Evolutionary conservation across 768 basidiomycete species (phyloP).

Genomic region (Psilocybe sp.): DNA sequence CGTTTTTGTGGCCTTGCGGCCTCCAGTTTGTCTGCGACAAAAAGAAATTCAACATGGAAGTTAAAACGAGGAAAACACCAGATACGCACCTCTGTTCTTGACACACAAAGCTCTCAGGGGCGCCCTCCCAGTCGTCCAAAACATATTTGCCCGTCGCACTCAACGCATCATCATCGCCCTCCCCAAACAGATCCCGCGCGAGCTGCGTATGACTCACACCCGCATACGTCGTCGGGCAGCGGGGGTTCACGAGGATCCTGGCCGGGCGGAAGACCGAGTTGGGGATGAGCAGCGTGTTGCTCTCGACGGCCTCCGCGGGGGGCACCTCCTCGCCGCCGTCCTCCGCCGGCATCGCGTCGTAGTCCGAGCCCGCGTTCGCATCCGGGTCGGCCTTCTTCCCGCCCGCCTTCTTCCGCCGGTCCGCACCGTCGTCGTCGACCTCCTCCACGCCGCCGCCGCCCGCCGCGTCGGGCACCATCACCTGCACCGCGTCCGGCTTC

Average conservation of each 20-base stretch:
- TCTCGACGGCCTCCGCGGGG: constrained; percentile 32
- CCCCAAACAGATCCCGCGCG: constrained; percentile 91
- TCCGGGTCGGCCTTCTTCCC: constrained; percentile 52
- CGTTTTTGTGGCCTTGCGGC: constrained; percentile 86
- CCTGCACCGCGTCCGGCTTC: constrained; percentile 29
- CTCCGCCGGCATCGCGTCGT: constrained; percentile 78
- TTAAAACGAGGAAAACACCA: constrained; percentile 1
- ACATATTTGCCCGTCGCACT: constrained; percentile 68
- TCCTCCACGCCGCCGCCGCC: constrained; percentile 30
- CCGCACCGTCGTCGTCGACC: constrained; percentile 29
- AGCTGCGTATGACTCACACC: constrained; percentile 96
- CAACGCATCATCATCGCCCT: constrained; percentile 57
- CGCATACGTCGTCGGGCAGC: constrained; percentile 97
- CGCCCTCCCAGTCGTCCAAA: constrained; percentile 92
- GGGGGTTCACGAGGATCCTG: constrained; percentile 90
- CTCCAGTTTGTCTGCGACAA: constrained; percentile 69
- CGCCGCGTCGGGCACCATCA: constrained; percentile 32
- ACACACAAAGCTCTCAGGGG: constrained; percentile 97
- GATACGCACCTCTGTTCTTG: constrained; percentile 81
- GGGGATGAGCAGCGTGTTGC: constrained; percentile 60
- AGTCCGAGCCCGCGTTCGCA: constrained; percentile 84
- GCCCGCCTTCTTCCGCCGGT: constrained; percentile 22
- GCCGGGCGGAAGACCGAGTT: constrained; percentile 88
- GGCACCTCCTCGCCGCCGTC: constrained; percentile 46
- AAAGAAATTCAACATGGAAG: constrained; percentile 1